Base-by-base conservation (phyloP, 306 rosid species). In the Sicyos edulis region DNA sequence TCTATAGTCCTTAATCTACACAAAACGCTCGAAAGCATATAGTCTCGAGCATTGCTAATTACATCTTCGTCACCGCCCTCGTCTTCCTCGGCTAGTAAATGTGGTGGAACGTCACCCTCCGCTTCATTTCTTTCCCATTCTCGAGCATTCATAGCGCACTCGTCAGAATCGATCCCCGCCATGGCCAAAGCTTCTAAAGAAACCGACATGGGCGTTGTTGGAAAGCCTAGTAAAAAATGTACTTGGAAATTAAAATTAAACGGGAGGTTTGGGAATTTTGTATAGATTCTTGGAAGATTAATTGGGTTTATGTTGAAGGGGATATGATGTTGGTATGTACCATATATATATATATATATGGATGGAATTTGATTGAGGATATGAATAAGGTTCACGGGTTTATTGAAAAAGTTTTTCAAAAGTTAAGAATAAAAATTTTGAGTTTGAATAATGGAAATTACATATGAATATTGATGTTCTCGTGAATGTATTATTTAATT, bases 101-200 rank as follows among this genome's bases (percentile, higher is more conserved):
- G 44, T 0, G 44, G 65, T 0, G 11, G 65, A 26, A 26, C 7
- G 5, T 60, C 11, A 5, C 29, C 29, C 44, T 26, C 19, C 65
- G 14, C 13, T 29, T 26, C 45, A 56, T 29, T 24, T 7, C 19
- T 59, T 59, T 14, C 44, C 65, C 65, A 26, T 59, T 26, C 44
- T 26, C 14, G 19, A 26, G 20, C 10, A 7, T 59, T 42, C 65
- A 26, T 7, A 59, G 65, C 65, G 44, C 44, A 59, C 19, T 26
- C 65, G 6, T 59, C 6, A 4, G 19, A 59, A 13, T 59, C 65
- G 2, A 59, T 15, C 44, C 44, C 66, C 45, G 45, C 45, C 66
- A 60, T 60, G 7, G 20, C 66, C 66, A 60, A 60, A 60, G 66
- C 66, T 60, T 60, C 66, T 3, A 60, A 60, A 14, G 66, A 60